phyloP scores from a whole-genome alignment of 169 alveolate genomes.

The Pseudocohnilembus persalinus region DNA sequence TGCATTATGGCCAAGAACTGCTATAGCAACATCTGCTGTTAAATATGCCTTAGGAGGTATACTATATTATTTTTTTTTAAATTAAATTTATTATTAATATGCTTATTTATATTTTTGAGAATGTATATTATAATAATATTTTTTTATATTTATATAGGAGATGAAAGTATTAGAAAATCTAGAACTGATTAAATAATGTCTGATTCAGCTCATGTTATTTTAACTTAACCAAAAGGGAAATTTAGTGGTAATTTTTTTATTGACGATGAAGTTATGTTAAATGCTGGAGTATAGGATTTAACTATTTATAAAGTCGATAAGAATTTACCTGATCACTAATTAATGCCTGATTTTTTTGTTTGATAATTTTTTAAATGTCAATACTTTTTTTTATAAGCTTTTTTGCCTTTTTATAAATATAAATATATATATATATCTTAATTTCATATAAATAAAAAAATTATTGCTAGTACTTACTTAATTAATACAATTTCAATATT shows the following conservation, averaged over 20 bases:
- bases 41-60: constrained; percentile 45
- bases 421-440: too few relatives aligned
- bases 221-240: constrained; percentile 52
- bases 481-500: too few relatives aligned
- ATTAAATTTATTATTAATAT: too few relatives aligned
- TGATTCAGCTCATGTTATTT: constrained; percentile 71
- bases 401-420: too few relatives aligned
- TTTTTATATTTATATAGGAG: constrained; percentile 25
- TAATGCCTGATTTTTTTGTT: constrained; percentile 55
- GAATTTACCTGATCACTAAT: constrained; percentile 30
- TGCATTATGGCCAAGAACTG: constrained; percentile 77
- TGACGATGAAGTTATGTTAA: constrained; percentile 70
- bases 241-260: constrained; percentile 69
- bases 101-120: too few relatives aligned
- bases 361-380: too few relatives aligned
- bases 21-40: constrained; percentile 75
- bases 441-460: too few relatives aligned
- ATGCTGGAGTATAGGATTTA: constrained; percentile 55
- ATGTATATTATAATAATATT: constrained; percentile 28
- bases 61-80: too few relatives aligned
- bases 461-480: too few relatives aligned
- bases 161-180: constrained; percentile 50
- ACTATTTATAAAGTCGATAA: constrained; percentile 50
- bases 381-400: too few relatives aligned
- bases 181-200: constrained; percentile 68